phyloP scores from a whole-genome alignment of 371 early-diverging fungal species.

The Rhizomucor miehei region DNA sequence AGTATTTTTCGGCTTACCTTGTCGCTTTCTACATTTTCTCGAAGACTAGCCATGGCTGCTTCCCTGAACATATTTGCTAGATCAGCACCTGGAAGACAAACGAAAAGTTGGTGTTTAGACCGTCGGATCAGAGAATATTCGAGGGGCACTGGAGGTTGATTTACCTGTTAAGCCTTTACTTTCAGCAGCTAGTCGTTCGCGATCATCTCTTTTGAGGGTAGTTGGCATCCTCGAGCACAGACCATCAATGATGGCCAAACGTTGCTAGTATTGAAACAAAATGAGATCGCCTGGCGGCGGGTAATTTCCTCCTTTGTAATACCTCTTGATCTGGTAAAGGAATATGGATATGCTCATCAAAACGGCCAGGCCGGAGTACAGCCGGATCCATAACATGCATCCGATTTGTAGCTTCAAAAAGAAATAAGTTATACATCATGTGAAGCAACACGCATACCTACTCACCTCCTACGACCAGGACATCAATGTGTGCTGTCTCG shows the following conservation, averaged over 20 bases:
- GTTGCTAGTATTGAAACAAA: conserved; percentile 45
- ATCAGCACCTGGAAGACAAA: conserved; percentile 43
- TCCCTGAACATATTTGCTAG: conserved; percentile 62
- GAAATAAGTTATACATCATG: not conserved
- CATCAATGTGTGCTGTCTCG: conserved; percentile 46
- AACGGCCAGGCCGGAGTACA: conserved; percentile 97
- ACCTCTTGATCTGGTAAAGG: conserved; percentile 67
- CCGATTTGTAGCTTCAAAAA: conserved; percentile 53
- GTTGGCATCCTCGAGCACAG: conserved; percentile 59
- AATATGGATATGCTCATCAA: conserved; percentile 98
- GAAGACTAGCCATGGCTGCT: conserved; percentile 58
- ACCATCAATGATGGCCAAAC: conserved; percentile 53
- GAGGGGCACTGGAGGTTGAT: not conserved
- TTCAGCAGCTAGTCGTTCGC: conserved; percentile 21
- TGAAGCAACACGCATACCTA: not conserved
- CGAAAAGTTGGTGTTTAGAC: not conserved
- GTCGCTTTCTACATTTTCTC: conserved; percentile 42
- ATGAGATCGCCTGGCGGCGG: not conserved
- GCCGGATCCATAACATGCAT: conserved; percentile 90
- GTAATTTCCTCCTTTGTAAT: not conserved
- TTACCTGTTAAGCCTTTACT: conserved; percentile 59
- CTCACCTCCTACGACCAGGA: conserved; percentile 74
- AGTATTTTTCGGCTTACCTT: too few species aligned
- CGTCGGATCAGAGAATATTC: too few species aligned
- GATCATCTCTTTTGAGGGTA: conserved; percentile 26